phyloP scores from a whole-genome alignment of 768 basidiomycete genomes.

The Hygrophorus russula region DNA sequence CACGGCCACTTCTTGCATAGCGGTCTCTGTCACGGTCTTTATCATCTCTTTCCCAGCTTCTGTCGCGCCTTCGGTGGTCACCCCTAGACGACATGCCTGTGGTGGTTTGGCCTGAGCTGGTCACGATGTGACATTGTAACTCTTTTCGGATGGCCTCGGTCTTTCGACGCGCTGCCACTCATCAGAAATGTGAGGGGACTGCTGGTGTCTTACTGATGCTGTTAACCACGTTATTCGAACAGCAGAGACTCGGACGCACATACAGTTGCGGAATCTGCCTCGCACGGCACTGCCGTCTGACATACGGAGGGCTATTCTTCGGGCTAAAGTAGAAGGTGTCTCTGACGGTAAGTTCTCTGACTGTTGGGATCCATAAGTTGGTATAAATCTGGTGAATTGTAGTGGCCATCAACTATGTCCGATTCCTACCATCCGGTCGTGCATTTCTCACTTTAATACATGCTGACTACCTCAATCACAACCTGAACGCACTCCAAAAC shows the following conservation, averaged over 20 bases:
- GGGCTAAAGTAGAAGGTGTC: slow-evolving; percentile 33
- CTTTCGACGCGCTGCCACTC: slow-evolving; percentile 4
- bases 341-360: slow-evolving; percentile 24
- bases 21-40: slow-evolving; percentile 16
- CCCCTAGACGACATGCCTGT: slow-evolving; percentile 43
- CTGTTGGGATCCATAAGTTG: not conserved
- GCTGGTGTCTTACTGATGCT: slow-evolving; percentile 8
- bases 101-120: not conserved
- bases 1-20: not conserved
- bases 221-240: not conserved
- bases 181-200: slow-evolving; percentile 6
- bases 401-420: slow-evolving; percentile 53
- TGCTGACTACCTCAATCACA: slow-evolving; percentile 30
- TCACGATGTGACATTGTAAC: slow-evolving; percentile 4
- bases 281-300: slow-evolving; percentile 43
- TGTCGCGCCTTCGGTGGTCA: slow-evolving; percentile 39
- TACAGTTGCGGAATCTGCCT: slow-evolving; percentile 40
- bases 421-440: slow-evolving; percentile 46
- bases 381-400: not conserved
- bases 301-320: slow-evolving; percentile 32
- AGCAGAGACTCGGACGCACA: slow-evolving; percentile 16
- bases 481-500: slow-evolving; percentile 29
- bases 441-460: slow-evolving; percentile 47
- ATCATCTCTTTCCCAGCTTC: slow-evolving; percentile 55
- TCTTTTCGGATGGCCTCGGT: not conserved